Percentiles rank a stretch among this genome's conserved stretches.
These are phyloP conservation scores for Eryngium alpinum DNA, from an alignment of 140 eudicot genomes.

Conservation along the genomic window DNA sequence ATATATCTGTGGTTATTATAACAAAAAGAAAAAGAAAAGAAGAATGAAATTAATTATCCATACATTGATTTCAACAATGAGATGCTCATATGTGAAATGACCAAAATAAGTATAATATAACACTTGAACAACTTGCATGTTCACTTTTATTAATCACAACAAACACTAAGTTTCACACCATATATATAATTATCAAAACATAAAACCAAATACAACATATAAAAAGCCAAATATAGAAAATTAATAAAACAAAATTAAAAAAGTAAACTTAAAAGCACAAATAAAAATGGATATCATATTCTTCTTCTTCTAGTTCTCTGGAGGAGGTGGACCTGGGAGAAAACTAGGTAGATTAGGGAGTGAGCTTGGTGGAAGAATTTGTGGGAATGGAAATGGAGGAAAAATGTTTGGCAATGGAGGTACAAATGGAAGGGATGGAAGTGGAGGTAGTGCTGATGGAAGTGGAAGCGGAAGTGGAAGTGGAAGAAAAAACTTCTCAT, in stretches of 20 bases:
- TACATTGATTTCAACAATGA: no score
- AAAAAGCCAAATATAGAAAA: no score
- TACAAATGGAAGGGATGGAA: no score
- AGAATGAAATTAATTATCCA: no score
- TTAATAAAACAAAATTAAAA: no score
- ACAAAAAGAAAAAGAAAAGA: no score
- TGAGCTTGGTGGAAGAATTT: neutral
- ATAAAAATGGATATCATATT: neutral
- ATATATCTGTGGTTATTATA: no score
- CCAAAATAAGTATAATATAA: no score
- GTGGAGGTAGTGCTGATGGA: no score
- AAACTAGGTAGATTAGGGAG: neutral
- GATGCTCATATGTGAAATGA: no score
- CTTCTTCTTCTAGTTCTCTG: neutral
- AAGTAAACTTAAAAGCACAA: no score
- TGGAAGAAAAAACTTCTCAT: neutral
- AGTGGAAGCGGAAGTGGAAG: neutral
- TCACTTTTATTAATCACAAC: neutral
- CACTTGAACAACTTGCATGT: neutral
- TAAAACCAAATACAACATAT: neutral
- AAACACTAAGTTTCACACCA: neutral
- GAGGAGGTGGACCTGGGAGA: neutral
- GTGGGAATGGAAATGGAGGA: slow-evolving; percentile 5
- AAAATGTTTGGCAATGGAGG: neutral
- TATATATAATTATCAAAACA: neutral